These are phyloP conservation scores for Diplodia mutila DNA, from an alignment of 2,329 filamentous ascomycete genomes.

Conservation along the genomic window DNA sequence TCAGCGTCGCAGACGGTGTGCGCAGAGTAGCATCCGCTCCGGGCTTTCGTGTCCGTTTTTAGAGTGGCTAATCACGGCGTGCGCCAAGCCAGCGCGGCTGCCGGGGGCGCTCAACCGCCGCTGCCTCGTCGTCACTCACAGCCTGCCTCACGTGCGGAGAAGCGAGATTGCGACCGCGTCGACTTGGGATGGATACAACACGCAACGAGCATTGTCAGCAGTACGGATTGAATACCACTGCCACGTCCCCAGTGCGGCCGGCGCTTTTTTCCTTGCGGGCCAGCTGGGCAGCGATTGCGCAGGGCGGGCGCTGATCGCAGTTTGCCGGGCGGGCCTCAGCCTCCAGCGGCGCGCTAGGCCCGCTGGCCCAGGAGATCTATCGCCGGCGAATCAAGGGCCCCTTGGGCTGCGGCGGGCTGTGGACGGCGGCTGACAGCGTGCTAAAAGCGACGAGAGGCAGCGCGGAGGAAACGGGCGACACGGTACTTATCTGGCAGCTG, in stretches of 20 bases:
- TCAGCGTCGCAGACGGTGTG: conserved; percentile 2
- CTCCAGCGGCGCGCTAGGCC: conserved; percentile 15
- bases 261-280: not conserved
- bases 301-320: conserved; percentile 13
- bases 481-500: conserved; percentile 8
- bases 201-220: not conserved
- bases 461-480: not conserved
- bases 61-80: conserved; percentile 8
- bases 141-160: conserved; percentile 18
- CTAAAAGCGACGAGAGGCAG: conserved; percentile 4
- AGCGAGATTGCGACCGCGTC: conserved; percentile 20
- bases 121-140: not conserved
- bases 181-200: not conserved
- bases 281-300: not conserved
- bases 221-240: not conserved
- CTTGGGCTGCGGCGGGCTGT: conserved; percentile 1
- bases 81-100: conserved; percentile 1
- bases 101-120: not conserved
- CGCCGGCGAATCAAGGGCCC: conserved; percentile 14
- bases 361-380: conserved; percentile 23
- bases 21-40: conserved; percentile 18
- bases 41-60: conserved; percentile 16
- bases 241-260: not conserved
- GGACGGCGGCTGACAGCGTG: not conserved
- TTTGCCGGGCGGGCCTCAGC: conserved; percentile 14